phyloP scores from a whole-genome alignment of 2,329 filamentous ascomycete genomes.

The Penicillium sp. region DNA sequence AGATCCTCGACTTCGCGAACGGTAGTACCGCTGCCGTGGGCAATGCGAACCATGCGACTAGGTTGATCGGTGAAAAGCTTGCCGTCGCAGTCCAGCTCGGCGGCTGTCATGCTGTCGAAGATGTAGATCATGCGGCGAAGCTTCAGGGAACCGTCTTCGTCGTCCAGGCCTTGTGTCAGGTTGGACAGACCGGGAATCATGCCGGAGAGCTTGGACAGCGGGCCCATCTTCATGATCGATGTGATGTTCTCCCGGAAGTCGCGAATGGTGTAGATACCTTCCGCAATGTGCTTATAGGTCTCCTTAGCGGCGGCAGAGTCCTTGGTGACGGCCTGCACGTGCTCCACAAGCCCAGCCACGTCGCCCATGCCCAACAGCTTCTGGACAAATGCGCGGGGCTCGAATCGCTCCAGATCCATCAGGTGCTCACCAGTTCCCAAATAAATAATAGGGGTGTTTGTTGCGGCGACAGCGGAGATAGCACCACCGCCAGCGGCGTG shows the following conservation, averaged over 20 bases:
- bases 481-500: conserved; percentile 93
- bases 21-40: conserved; percentile 80
- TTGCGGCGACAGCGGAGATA: conserved; percentile 94
- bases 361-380: conserved; percentile 97
- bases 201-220: conserved; percentile 91
- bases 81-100: conserved; percentile 91
- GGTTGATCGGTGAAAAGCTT: conserved; percentile 92
- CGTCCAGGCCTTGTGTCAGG: conserved; percentile 94
- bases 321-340: conserved; percentile 90
- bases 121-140: conserved; percentile 99
- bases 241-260: conserved; percentile 91
- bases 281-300: conserved; percentile 97
- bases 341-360: conserved; percentile 89
- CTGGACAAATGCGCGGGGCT: conserved; percentile 85
- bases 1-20: conserved; percentile 93
- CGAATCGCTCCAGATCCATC: conserved; percentile 88
- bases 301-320: conserved; percentile 78
- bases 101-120: conserved; percentile 95
- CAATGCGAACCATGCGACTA: conserved; percentile 85
- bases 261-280: conserved; percentile 91
- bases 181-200: conserved; percentile 96
- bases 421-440: conserved; percentile 97
- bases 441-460: conserved; percentile 94
- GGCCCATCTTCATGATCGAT: conserved; percentile 99
- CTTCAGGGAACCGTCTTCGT: conserved; percentile 90